Evolutionary conservation across 495 filamentous ascomycete species (phyloP).

Genomic region (Neurospora terricola): DNA sequence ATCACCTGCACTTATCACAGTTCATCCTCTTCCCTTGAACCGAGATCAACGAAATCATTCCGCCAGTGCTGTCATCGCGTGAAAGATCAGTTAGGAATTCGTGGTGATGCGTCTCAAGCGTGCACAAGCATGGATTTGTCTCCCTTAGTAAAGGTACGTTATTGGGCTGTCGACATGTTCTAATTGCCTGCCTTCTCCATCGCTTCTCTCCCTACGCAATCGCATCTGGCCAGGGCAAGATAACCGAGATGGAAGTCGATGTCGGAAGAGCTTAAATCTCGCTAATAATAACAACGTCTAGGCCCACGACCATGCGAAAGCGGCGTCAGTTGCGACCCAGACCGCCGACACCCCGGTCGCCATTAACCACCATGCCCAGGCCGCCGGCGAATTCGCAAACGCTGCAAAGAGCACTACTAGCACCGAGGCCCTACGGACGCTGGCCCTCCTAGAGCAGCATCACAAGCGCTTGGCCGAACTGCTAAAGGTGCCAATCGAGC

Average conservation of each 20-base stretch:
- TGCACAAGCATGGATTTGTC: background rate
- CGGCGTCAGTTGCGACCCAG: conserved; percentile 63
- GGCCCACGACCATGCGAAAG: conserved; percentile 84
- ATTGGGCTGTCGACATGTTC: background rate
- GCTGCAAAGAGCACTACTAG: conserved; percentile 67
- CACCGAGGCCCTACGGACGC: conserved; percentile 71
- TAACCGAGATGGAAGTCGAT: background rate
- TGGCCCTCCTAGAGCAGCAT: conserved; percentile 77
- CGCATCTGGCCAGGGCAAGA: background rate
- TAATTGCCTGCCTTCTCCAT: background rate
- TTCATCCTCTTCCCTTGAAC: background rate
- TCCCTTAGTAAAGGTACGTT: background rate
- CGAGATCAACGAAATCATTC: background rate
- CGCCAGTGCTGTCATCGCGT: background rate
- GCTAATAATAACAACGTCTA: conserved; percentile 22
- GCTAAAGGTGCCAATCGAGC: conserved; percentile 58
- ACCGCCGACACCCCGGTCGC: conserved; percentile 68
- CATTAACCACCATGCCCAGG: conserved; percentile 77
- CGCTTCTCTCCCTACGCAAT: background rate
- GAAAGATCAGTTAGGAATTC: background rate
- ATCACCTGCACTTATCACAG: background rate
- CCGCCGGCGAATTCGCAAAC: conserved; percentile 80
- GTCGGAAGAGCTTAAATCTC: background rate
- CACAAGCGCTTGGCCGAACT: conserved; percentile 71
- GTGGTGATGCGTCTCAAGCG: background rate